These are phyloP conservation scores for Lumnitzera littorea DNA, from an alignment of 345 rosid species.

Conservation along the genomic window DNA sequence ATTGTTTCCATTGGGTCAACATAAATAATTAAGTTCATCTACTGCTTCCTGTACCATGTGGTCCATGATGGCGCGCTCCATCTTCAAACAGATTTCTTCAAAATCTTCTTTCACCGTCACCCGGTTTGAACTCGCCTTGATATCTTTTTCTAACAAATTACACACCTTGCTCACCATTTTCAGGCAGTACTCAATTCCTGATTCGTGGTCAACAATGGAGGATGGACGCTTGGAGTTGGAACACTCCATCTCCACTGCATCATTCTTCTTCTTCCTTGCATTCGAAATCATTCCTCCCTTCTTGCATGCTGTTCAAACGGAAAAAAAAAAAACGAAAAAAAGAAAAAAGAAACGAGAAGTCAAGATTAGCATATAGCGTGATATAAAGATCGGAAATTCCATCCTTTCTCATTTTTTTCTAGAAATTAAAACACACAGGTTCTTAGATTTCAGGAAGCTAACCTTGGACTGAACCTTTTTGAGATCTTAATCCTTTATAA, in stretches of 20 bases:
- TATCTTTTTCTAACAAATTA: neutral
- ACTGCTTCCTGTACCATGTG: slow-evolving; percentile 6
- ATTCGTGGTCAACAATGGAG: neutral
- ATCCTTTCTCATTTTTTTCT: neutral
- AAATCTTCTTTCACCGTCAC: neutral
- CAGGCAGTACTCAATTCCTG: neutral
- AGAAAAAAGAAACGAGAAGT: no score
- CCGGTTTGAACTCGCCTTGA: neutral
- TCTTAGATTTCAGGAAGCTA: neutral
- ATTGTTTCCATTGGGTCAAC: no score
- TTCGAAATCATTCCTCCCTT: no score
- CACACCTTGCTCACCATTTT: neutral
- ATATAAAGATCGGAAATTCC: no score
- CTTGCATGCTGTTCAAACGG: no score
- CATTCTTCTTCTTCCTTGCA: no score
- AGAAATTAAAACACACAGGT: neutral
- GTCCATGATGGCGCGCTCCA: slow-evolving; percentile 10
- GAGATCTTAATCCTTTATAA: neutral
- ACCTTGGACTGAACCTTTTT: slow-evolving; percentile 3
- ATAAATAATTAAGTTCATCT: no score
- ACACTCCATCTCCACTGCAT: neutral
- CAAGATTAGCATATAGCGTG: no score
- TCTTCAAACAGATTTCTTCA: slow-evolving; percentile 2
- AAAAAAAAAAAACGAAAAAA: no score
- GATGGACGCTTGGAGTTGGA: neutral